Base-by-base conservation (phyloP, 192 early-diverging fungal genomes). In the Rhizoclosmatium globosum region DNA sequence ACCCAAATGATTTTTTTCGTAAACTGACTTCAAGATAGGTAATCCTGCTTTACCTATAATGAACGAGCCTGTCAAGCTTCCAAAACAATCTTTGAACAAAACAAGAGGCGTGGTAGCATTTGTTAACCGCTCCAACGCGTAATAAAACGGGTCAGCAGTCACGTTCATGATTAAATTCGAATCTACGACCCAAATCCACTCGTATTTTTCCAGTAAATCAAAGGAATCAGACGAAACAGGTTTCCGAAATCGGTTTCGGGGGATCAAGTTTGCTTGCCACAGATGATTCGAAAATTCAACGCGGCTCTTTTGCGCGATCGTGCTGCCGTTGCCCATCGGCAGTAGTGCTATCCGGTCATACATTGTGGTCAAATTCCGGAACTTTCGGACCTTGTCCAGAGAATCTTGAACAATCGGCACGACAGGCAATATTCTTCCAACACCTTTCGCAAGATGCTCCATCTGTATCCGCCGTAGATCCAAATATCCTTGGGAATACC, bases 281-380 rank as follows among this genome's bases (percentile, higher is more conserved):
- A 21, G 56, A 11, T 48, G 38, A 15, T 11, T 17, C 17, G 69
- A 45, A 56, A 71, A 71, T 19, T 11, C 15, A 4, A 53, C 50
- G 47, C 69, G 45, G 9, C 31, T 42, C 39, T 53, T 21, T 31
- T 23, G 47, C 11, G 21, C 21, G 9, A 11, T 42, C 9, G 67
- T 44, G 21, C 45, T 68, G 42, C 21, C 19, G 9, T 13, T 42
- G 21, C 46, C 66, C 9, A 31, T 62, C 38, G 47, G 3, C 50
- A 71, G 15, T 4, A 71, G 9, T 17, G 69, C 69, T n/a, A 71
- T 4, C 3, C 69, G 69, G 38, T 71, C 69, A 47, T 53, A 71
- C 46, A n/a, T 38, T 42, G 69, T 56, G 7, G 11, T 6, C 47
- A 38, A n/a, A 4, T 46, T 21, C 50, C 38, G 47, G 19, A 71